These are phyloP conservation scores for Phallus indusiatus DNA, from an alignment of 768 basidiomycete species.

Conservation along the genomic window DNA sequence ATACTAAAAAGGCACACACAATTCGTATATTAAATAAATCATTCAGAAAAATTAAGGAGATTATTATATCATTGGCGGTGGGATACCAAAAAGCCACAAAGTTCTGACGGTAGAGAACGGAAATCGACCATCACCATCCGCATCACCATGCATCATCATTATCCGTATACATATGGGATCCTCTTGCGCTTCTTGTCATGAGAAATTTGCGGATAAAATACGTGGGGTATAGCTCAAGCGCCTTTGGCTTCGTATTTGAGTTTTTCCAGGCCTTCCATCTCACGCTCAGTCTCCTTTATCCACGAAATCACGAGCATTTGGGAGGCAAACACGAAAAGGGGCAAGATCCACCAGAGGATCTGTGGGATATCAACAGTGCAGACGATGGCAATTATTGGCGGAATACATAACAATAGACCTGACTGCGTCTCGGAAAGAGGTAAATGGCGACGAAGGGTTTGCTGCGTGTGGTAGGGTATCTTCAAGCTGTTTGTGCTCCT, in stretches of 20 bases:
- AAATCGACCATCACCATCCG: too few relatives aligned
- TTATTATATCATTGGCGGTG: too few relatives aligned
- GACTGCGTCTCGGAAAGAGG: neutral
- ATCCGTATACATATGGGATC: neutral
- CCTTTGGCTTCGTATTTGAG: conserved; percentile 11
- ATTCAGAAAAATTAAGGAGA: too few relatives aligned
- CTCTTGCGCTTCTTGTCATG: neutral
- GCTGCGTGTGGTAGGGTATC: neutral
- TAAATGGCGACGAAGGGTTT: neutral
- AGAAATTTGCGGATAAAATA: neutral
- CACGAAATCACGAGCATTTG: conserved; percentile 3
- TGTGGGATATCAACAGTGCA: conserved; percentile 21
- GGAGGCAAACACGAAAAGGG: neutral
- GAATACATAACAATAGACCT: conserved; percentile 30
- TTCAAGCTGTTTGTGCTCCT: neutral
- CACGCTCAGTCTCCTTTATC: conserved; percentile 4
- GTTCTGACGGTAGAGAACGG: too few relatives aligned
- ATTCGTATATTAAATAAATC: too few relatives aligned
- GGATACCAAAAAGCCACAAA: too few relatives aligned
- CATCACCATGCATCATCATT: neutral
- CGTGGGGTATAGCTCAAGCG: neutral
- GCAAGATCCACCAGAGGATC: conserved; percentile 6
- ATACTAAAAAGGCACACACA: too few relatives aligned
- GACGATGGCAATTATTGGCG: conserved; percentile 41
- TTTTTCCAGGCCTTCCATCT: conserved; percentile 8